phyloP scores from a whole-genome alignment of 495 filamentous ascomycete species.

The Immersiella caudata region DNA sequence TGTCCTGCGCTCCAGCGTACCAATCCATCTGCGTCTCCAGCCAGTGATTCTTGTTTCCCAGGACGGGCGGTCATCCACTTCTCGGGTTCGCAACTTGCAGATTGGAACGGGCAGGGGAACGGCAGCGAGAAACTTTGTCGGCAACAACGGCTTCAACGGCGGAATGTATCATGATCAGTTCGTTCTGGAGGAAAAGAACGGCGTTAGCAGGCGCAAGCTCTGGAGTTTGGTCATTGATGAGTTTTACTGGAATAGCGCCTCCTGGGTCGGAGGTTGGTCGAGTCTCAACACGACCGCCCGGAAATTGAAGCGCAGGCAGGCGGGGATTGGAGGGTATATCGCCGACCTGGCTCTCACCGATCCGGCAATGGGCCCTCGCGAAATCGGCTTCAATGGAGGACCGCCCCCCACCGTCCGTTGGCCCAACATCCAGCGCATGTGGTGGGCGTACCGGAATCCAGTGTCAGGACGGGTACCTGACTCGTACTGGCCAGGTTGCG shows the following conservation, averaged over 20 bases:
- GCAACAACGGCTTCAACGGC: constrained; percentile 17
- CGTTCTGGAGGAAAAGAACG: constrained; percentile 23
- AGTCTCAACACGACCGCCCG: constrained; percentile 10
- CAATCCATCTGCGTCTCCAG: constrained; percentile 28
- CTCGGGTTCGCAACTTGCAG: constrained; percentile 24
- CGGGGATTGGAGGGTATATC: constrained; percentile 18
- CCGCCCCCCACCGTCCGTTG: constrained; percentile 20
- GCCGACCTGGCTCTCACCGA: constrained; percentile 10
- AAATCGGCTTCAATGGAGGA: constrained; percentile 28
- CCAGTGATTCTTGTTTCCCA: constrained; percentile 26
- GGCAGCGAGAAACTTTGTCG: background rate
- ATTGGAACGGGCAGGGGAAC: constrained; percentile 13
- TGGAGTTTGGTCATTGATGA: constrained; percentile 30
- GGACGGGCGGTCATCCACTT: constrained; percentile 23
- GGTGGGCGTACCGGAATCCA: constrained; percentile 27
- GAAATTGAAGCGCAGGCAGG: background rate
- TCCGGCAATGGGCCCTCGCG: constrained; percentile 11
- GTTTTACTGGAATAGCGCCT: constrained; percentile 28
- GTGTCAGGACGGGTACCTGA: constrained; percentile 25
- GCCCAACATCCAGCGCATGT: constrained; percentile 29
- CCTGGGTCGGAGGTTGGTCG: constrained; percentile 25
- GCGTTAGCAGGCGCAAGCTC: constrained; percentile 20
- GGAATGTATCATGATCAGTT: constrained; percentile 32
- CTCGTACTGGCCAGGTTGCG: constrained; percentile 31
- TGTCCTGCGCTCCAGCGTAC: constrained; percentile 12